Percentiles rank a stretch among this genome's conserved stretches.
Evolutionary conservation across 805 yeast species (phyloP).

Genomic region (Candida tallmaniae): DNA sequence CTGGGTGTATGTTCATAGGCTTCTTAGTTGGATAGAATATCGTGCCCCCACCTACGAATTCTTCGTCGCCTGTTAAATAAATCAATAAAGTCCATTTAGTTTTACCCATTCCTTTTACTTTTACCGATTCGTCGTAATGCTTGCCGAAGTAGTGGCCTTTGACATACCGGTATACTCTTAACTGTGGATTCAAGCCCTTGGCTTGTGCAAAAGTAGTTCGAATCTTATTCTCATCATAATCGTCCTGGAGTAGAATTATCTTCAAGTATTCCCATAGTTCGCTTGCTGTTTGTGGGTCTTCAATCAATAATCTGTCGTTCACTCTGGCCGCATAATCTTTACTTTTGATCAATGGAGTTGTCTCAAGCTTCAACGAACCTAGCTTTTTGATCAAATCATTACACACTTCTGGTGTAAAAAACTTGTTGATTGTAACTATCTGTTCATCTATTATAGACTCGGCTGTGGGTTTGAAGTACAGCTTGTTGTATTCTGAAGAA

Average conservation of each 20-base stretch:
- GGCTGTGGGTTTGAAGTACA: slow-evolving; percentile 20
- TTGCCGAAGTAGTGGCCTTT: slow-evolving; percentile 57
- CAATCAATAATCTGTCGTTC: slow-evolving; percentile 46
- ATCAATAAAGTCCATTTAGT: slow-evolving; percentile 60
- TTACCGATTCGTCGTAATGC: slow-evolving; percentile 58
- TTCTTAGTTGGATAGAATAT: slow-evolving; percentile 39
- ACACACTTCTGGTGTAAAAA: slow-evolving; percentile 34
- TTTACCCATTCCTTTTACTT: slow-evolving; percentile 28
- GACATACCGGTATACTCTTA: slow-evolving; percentile 51
- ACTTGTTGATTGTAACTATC: slow-evolving; percentile 36
- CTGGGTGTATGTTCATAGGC: slow-evolving; percentile 41
- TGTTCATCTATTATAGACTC: slow-evolving; percentile 28
- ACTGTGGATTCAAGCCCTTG: slow-evolving; percentile 49
- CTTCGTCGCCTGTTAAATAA: slow-evolving; percentile 54
- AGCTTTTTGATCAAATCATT: slow-evolving; percentile 34
- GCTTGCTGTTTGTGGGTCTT: slow-evolving; percentile 34
- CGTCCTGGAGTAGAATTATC: slow-evolving; percentile 23
- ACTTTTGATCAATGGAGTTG: slow-evolving; percentile 46
- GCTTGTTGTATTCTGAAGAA: slow-evolving; percentile 10
- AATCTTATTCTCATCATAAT: slow-evolving; percentile 21
- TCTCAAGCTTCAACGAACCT: slow-evolving; percentile 28
- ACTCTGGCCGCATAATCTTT: slow-evolving; percentile 53
- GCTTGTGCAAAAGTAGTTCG: slow-evolving; percentile 32
- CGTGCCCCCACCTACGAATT: slow-evolving; percentile 57
- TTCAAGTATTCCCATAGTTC: slow-evolving; percentile 42